Conservation (phyloP, 352 stramenopile species). For the Globisporangium acanthophoron region DNA sequence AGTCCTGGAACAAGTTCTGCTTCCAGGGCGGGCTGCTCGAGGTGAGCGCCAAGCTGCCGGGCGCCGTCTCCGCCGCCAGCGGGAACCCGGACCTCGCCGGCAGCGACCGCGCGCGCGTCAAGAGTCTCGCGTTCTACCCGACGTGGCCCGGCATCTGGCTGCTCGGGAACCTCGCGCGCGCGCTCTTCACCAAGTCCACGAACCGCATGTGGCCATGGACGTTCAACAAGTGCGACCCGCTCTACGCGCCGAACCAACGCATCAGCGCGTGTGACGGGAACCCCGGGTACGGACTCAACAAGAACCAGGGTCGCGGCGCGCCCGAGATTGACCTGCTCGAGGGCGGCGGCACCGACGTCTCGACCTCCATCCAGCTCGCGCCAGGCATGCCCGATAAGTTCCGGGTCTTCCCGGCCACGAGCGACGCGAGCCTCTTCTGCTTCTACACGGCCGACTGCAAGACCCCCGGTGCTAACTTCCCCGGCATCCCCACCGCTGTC, state of each 20-base stretch:
- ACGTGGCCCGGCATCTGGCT: conserved; percentile 95
- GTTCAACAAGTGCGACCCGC: conserved; percentile 90
- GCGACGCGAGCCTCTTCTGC: conserved; percentile 14
- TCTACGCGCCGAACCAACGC: conserved; percentile 42
- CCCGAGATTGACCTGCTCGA: conserved; percentile 96
- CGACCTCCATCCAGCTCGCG: conserved; percentile 87
- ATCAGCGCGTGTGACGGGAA: conserved; percentile 88
- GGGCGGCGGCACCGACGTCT: conserved; percentile 77
- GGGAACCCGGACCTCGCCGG: conserved; percentile 32
- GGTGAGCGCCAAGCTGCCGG: conserved; percentile 18
- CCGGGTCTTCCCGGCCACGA: conserved; percentile 23
- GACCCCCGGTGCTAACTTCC: conserved; percentile 36
- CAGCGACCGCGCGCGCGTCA: conserved; percentile 41
- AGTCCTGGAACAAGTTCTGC: conserved; percentile 95
- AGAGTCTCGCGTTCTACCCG: conserved; percentile 41
- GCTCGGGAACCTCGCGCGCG: conserved; percentile 93
- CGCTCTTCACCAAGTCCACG: conserved; percentile 93
- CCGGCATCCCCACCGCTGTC: conserved; percentile 29
- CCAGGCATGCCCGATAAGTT: conserved; percentile 61
- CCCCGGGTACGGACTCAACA: conserved; percentile 89
- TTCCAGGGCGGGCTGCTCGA: conserved; percentile 94
- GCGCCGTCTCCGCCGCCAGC: no score
- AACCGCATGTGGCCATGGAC: conserved; percentile 96
- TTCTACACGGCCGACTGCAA: conserved; percentile 36
- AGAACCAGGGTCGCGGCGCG: conserved; percentile 84